phyloP scores from a whole-genome alignment of 257 asterid species.

The Petunia axillaris region DNA sequence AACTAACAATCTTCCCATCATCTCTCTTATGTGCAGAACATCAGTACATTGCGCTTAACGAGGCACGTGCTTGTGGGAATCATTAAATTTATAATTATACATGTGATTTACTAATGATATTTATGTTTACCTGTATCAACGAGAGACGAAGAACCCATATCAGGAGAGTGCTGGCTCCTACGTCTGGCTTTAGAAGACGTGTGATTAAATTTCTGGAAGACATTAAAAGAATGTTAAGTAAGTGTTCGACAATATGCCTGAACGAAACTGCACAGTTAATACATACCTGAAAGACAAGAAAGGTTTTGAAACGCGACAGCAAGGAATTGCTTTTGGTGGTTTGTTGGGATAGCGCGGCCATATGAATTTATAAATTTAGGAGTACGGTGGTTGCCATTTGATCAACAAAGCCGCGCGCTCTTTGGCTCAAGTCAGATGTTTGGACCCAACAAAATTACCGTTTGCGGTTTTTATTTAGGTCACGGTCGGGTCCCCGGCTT shows the following conservation, averaged over 20 bases:
- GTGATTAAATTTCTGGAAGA: constrained; percentile 54
- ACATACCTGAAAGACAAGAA: constrained; percentile 52
- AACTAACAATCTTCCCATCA: neutral
- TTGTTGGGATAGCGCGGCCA: constrained; percentile 42
- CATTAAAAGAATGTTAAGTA: neutral
- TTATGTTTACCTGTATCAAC: constrained; percentile 26
- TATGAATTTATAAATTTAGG: constrained; percentile 36
- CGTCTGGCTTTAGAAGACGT: constrained; percentile 36
- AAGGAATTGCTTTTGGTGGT: constrained; percentile 42
- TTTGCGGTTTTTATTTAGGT: neutral
- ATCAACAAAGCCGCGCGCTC: constrained; percentile 26
- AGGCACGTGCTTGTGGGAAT: neutral
- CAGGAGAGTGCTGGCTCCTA: constrained; percentile 39
- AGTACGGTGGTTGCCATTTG: constrained; percentile 39
- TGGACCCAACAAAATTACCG: neutral
- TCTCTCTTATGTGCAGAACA: neutral
- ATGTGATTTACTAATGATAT: neutral
- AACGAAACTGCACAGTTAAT: constrained; percentile 22
- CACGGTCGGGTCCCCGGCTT: neutral
- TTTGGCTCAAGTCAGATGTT: neutral
- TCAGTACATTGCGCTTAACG: neutral
- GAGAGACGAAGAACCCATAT: constrained; percentile 47
- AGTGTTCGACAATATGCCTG: constrained; percentile 51
- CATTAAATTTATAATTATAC: neutral
- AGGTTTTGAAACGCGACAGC: constrained; percentile 47